phyloP scores from a whole-genome alignment of 208 protist genomes.

The Trichomonas gallinae region DNA sequence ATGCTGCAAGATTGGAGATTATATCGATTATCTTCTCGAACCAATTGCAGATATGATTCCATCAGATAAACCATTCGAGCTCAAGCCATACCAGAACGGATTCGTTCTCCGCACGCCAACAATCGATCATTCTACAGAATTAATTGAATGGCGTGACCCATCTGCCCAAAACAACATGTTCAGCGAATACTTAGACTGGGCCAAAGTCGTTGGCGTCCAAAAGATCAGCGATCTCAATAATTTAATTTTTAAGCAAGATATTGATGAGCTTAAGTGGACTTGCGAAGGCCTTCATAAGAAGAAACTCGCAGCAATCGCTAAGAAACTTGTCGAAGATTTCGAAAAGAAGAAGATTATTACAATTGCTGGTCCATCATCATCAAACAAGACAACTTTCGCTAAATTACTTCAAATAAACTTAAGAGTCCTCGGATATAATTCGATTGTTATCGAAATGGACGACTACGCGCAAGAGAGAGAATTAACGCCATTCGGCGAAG shows the following conservation, averaged over 20 bases:
- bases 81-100: neutral
- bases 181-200: neutral
- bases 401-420: neutral
- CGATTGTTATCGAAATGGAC: conserved; percentile 13
- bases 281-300: neutral
- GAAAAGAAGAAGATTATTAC: neutral
- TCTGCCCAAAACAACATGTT: neutral
- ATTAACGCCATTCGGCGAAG: neutral
- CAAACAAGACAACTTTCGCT: conserved; percentile 18
- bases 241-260: neutral
- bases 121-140: neutral
- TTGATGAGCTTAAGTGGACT: neutral
- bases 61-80: neutral
- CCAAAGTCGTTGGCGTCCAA: neutral
- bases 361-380: conserved; percentile 7
- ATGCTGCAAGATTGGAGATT: neutral
- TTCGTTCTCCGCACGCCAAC: neutral
- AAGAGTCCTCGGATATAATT: neutral
- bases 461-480: neutral
- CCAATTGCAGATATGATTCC: neutral
- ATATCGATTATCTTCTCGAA: neutral
- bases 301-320: neutral
- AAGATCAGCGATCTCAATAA: neutral
- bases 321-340: neutral
- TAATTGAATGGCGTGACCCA: neutral